phyloP scores from a whole-genome alignment of 2,329 filamentous ascomycete species.

The Epichloe hybrida region DNA sequence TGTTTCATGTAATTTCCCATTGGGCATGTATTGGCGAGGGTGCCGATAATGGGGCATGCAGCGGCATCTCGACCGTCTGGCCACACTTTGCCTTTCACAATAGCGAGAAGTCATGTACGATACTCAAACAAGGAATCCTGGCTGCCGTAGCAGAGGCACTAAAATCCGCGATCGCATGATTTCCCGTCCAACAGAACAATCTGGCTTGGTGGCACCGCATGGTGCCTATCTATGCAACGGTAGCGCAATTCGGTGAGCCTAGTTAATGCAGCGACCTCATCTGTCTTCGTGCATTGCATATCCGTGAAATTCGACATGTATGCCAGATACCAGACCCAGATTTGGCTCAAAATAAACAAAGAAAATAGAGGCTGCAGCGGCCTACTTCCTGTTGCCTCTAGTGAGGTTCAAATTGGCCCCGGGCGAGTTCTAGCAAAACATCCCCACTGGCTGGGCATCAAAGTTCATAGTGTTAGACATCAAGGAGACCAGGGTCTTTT shows the following conservation, averaged over 20 bases:
- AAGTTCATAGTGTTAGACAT: too few species aligned
- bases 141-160: neutral
- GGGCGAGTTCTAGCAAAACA: neutral
- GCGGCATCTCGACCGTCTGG: neutral
- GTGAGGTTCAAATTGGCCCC: too few species aligned
- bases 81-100: neutral
- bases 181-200: conserved; percentile 2
- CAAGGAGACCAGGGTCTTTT: neutral
- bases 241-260: neutral
- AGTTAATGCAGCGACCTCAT: neutral
- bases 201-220: conserved; percentile 2
- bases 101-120: neutral
- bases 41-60: neutral
- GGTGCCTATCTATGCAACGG: neutral
- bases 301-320: neutral
- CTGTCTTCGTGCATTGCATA: conserved; percentile 1
- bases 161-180: conserved; percentile 2
- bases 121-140: neutral
- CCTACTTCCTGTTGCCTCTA: too few species aligned
- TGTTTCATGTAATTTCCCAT: neutral
- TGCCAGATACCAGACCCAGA: neutral
- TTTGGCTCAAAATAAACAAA: too few species aligned
- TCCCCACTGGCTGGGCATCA: conserved; percentile 4
- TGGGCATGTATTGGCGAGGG: neutral
- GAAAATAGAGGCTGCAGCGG: neutral